A percentile compares a stretch with the other conserved stretches of the same genome.
Evolutionary conservation across 78 protist species (phyloP).

Genomic region (Chrysochromulina parva): DNA sequence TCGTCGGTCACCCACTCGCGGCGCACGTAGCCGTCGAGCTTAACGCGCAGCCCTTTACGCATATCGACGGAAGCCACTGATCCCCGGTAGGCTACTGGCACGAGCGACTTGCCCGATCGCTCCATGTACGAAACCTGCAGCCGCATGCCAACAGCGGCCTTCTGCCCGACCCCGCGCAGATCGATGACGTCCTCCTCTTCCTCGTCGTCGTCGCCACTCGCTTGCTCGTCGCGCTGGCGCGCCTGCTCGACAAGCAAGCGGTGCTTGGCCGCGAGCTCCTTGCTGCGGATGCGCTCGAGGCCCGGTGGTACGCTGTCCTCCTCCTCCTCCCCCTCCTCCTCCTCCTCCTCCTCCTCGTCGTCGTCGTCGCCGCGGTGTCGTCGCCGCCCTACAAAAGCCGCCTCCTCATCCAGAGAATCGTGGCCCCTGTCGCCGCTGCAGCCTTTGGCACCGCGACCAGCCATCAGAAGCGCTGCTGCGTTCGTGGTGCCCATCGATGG

Average conservation of each 20-base stretch:
- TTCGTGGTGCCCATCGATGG: too few species aligned
- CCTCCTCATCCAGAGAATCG: too few species aligned
- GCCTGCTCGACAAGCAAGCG: too few species aligned
- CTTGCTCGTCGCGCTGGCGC: too few species aligned
- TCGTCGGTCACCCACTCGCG: conserved; percentile 29
- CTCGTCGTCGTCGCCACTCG: not conserved
- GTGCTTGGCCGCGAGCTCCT: too few species aligned
- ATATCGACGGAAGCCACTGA: not conserved
- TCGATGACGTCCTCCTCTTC: not conserved
- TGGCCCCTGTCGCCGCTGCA: too few species aligned
- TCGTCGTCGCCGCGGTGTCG: too few species aligned
- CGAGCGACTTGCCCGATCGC: conserved; percentile 10
- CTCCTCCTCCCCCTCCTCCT: not conserved
- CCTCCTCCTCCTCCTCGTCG: not conserved
- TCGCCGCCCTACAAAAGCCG: too few species aligned
- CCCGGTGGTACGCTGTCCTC: not conserved
- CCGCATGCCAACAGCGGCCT: not conserved
- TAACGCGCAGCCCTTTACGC: not conserved
- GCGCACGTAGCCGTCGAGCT: conserved; percentile 25
- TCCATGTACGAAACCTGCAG: conserved; percentile 3
- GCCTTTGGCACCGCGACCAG: too few species aligned
- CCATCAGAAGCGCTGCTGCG: too few species aligned
- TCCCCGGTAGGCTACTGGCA: conserved; percentile 1
- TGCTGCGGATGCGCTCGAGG: not conserved
- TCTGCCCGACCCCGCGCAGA: not conserved